Evolutionary conservation across 1,284 basidiomycete species (phyloP), one percentile per base, ranked within the genome.

Genomic region (Puccinia polysora): DNA sequence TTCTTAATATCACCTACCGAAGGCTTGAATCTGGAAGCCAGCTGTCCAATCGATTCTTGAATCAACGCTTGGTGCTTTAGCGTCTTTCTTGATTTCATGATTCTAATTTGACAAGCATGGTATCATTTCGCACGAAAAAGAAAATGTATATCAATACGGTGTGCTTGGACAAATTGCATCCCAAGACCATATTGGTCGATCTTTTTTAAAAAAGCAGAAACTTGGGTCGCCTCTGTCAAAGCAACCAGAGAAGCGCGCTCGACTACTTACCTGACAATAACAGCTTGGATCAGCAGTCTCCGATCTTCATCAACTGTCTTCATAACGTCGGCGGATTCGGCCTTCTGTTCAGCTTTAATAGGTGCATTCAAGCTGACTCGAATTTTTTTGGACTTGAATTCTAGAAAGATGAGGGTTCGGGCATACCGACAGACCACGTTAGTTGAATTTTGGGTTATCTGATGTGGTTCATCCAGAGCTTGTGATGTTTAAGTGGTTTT

Each of bases 301-400:
- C 95, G 87, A 80, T 98, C 95, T 81, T 98, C 95, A 76, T 98
- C 95, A 8, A 98, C 94, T 30, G 89, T 89, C 84, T 95, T 94
- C 77, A 95, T 83, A 0, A 97, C 91, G 75, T 97, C 93, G 6
- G 85, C 86, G 7, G 88, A 86, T 81, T 98, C 96, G 2, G 89
- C 87, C 84, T 95, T 96, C 74, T 90, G 88, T 81, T 97, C 95
- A 0, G 91, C 86, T 83, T 93, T 94, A 81, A 98, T 90, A 0
- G 93, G 91, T 79, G 89, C 85, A 81, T 98, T 97, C 71, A 98
- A 84, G 77, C 92, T 91, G 69, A 98, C 90, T 74, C 90, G 87
- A 75, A 94, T 91, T 85, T 97, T 97, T 85, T 97, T 97, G 20
- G 89, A 91, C 82, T 94, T 97, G 86, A 95, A 97, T 79, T 85